These are phyloP conservation scores for Corylus heterophylla DNA, from an alignment of 306 rosid species.

Conservation along the genomic window DNA sequence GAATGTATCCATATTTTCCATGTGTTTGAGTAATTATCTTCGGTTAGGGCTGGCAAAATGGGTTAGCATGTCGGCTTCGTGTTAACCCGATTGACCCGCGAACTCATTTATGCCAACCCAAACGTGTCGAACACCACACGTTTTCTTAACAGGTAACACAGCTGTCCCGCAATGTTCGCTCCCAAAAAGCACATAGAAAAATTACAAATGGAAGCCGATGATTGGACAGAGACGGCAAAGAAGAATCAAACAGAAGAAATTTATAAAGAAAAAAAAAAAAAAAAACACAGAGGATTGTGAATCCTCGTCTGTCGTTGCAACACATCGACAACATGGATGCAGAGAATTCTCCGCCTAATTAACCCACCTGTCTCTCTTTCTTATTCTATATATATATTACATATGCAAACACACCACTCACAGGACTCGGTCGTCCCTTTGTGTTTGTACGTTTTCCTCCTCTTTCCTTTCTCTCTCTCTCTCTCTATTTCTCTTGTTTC, in stretches of 20 bases:
- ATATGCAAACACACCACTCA: too few species aligned
- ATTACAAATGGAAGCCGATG: neutral
- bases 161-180: neutral
- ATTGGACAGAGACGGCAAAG: neutral
- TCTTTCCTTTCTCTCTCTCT: neutral
- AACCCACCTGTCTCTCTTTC: neutral
- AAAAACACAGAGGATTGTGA: neutral
- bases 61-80: too few species aligned
- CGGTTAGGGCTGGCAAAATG: too few species aligned
- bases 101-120: too few species aligned
- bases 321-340: conserved; percentile 33
- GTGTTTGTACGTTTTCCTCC: neutral
- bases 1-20: too few species aligned
- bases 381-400: too few species aligned
- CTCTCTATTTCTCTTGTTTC: too few species aligned
- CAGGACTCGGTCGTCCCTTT: neutral
- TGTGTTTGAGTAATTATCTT: too few species aligned
- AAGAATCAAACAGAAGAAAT: neutral
- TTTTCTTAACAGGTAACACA: too few species aligned
- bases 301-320: neutral
- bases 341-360: conserved; percentile 42
- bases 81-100: too few species aligned
- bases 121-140: too few species aligned
- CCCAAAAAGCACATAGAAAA: neutral
- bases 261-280: too few species aligned